Evolutionary conservation across 768 basidiomycete genomes (phyloP), one percentile per base, ranked within the genome.

Genomic region (Tricholoma flavovirens): DNA sequence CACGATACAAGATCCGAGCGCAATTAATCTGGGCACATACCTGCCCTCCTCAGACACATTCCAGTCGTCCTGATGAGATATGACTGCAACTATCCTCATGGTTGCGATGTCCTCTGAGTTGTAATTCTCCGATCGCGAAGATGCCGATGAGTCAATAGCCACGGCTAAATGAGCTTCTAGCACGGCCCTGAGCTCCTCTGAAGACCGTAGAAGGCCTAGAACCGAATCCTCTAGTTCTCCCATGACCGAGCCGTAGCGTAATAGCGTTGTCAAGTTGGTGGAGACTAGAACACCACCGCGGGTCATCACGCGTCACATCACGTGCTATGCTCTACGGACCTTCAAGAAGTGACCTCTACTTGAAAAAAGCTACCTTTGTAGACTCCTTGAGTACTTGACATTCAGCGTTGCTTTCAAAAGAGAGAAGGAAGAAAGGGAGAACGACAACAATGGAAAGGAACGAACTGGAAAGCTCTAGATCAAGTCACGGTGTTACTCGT

Each of bases 41-140:
- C 82, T 75, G 59, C 79, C 84, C 64, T 83, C 75, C 59, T 84
- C 83, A n/a, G 68, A 69, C 17, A 71, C 67, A 50, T 70, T 69
- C 61, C 68, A 68, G 51, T 72, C 66, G 60, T 74, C 70, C 56
- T 69, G 75, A 58, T 83, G 84, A 1, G 75, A 70, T 19, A 86
- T 69, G 14, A 85, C 71, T 8, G 78, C 82, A 45, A 83, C 70
- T 55, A 81, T 64, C 48, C 76, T 70, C 58, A 60, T 64, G 24
- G 24, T 26, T 26, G 24, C 24, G 24, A 26, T 26, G 43, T 67
- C 64, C 15, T 59, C 60, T 36, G 57, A n/a, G 30, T 32, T 21
- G n/a, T 38, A 29, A 32, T 1, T 32, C 10, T 43, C 29, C 19
- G 45, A 10, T 4, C 17, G 24, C n/a, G 40, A 24, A 30, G 53